These are phyloP conservation scores for Globisporangium megalacanthum DNA, from an alignment of 352 stramenopile species.

Conservation along the genomic window DNA sequence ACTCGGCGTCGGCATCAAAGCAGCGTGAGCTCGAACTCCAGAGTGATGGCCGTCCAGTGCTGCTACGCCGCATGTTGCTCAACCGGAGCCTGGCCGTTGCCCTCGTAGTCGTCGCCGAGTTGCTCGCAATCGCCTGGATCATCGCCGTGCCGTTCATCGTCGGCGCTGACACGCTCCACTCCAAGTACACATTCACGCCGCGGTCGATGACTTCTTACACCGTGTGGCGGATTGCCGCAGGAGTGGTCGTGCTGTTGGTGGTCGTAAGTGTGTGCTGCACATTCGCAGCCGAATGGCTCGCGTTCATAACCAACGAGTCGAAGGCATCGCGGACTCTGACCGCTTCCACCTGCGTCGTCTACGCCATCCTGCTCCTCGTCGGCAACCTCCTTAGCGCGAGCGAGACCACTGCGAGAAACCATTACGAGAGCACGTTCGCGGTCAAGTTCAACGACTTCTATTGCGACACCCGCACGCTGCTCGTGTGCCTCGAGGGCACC, in stretches of 20 bases:
- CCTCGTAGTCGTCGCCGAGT: neutral
- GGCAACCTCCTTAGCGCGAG: neutral
- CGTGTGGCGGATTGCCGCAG: too few species aligned
- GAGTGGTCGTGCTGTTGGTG: too few species aligned
- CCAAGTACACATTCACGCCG: neutral
- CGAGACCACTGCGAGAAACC: neutral
- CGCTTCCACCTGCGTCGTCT: too few species aligned
- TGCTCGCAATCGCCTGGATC: neutral
- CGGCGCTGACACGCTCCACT: neutral
- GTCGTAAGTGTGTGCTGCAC: too few species aligned
- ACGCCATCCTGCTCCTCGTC: neutral
- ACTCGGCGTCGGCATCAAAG: too few species aligned
- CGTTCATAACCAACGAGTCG: too few species aligned
- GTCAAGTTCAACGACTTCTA: slow-evolving; percentile 5
- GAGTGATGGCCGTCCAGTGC: too few species aligned
- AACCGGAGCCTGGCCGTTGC: neutral
- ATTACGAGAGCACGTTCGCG: neutral
- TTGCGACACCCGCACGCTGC: slow-evolving; percentile 2
- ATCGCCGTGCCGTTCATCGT: neutral
- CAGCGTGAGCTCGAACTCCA: too few species aligned
- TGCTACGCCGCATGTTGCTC: too few species aligned
- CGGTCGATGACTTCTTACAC: neutral
- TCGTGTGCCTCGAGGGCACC: neutral
- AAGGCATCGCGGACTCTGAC: too few species aligned
- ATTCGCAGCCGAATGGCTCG: too few species aligned